Evolutionary conservation across 2,329 filamentous ascomycete genomes (phyloP).

Genomic region (Hymenoscyphus fructigenus): DNA sequence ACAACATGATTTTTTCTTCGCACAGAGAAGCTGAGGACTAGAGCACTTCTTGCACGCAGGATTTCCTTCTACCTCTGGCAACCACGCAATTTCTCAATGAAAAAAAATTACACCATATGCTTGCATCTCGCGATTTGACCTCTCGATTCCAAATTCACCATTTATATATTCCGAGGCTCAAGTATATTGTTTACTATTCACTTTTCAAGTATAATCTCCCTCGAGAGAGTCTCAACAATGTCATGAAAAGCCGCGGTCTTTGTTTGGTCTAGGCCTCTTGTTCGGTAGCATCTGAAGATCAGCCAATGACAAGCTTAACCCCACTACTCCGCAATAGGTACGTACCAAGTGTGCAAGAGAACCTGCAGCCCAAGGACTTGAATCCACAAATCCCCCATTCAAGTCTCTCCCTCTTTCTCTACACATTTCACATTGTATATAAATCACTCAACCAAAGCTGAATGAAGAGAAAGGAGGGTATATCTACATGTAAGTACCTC

Average conservation of each 20-base stretch:
- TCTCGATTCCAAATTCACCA: neutral
- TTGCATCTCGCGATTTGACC: neutral
- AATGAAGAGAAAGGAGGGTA: neutral
- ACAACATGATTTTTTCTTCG: constrained; percentile 26
- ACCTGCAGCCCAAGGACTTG: neutral
- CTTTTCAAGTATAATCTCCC: too few relatives aligned
- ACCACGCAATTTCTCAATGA: constrained; percentile 10
- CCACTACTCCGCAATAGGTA: neutral
- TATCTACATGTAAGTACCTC: constrained; percentile 1
- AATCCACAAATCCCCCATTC: neutral
- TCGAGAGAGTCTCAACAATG: too few relatives aligned
- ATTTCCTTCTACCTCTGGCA: constrained; percentile 18
- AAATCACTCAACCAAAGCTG: neutral
- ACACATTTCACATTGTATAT: neutral
- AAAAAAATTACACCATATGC: neutral
- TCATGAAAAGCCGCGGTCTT: too few relatives aligned
- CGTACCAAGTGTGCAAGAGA: neutral
- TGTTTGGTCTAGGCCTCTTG: too few relatives aligned
- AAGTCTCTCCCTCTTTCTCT: neutral
- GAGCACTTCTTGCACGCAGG: constrained; percentile 19
- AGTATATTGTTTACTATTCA: too few relatives aligned
- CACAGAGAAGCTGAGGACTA: constrained; percentile 17
- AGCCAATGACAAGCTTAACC: constrained; percentile 1
- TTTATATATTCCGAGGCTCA: neutral
- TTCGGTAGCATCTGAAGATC: neutral